Conservation (phyloP, 805 yeast species). For the Lachancea nothofagi region DNA sequence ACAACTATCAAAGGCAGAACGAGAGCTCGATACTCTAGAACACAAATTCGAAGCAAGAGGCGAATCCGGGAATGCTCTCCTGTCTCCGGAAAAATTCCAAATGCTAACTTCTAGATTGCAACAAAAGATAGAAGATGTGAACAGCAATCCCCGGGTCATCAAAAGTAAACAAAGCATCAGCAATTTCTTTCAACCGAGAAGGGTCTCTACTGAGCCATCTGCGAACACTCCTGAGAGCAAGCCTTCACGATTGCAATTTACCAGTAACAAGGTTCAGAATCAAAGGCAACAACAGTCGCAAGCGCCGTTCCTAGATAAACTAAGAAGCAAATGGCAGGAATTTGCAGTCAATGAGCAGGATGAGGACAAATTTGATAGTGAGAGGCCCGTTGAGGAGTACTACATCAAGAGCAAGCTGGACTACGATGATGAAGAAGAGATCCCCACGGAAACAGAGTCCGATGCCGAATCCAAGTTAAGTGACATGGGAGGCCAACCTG, state of each 20-base stretch:
- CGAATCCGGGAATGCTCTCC: not conserved
- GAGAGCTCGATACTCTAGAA: conserved; percentile 35
- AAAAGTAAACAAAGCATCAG: conserved; percentile 22
- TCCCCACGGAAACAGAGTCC: conserved; percentile 15
- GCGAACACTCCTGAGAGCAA: not conserved
- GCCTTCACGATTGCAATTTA: not conserved
- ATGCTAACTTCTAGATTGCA: conserved; percentile 13
- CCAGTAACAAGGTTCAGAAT: conserved; percentile 4
- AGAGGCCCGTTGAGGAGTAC: conserved; percentile 17
- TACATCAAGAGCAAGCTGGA: conserved; percentile 26
- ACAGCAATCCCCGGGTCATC: conserved; percentile 19
- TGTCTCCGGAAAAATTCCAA: conserved; percentile 5
- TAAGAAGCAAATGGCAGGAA: conserved; percentile 30
- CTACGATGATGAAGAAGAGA: conserved; percentile 26
- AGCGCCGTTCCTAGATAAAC: conserved; percentile 5
- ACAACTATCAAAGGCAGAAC: conserved; percentile 27
- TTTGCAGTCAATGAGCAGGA: conserved; percentile 29
- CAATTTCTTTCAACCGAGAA: conserved; percentile 17
- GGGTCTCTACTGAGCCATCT: not conserved
- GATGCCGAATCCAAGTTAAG: not conserved
- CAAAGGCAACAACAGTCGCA: conserved; percentile 1
- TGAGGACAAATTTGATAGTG: conserved; percentile 28
- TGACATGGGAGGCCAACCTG: conserved; percentile 23
- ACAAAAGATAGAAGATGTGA: conserved; percentile 18
- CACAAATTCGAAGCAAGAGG: conserved; percentile 12